Evolutionary conservation across 108 stramenopile genomes (phyloP).

Genomic region (Cyclotella sp.): DNA sequence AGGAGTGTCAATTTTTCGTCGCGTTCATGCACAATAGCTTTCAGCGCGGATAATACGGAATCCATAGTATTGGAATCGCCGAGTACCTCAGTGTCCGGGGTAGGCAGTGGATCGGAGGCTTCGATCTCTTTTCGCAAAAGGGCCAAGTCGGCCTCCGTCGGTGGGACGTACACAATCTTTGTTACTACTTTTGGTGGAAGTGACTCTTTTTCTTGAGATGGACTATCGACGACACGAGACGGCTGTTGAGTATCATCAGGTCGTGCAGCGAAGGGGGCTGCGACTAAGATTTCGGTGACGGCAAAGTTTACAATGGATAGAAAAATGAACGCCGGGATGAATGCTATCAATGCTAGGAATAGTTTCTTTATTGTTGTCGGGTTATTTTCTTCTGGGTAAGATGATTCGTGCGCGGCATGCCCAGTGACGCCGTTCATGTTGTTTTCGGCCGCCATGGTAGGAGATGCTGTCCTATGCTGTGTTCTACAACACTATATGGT

Average conservation of each 20-base stretch:
- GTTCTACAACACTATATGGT: no score
- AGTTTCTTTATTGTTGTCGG: neutral
- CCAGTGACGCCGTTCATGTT: slow-evolving; percentile 3
- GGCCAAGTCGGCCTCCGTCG: slow-evolving; percentile 34
- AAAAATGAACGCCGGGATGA: slow-evolving; percentile 1
- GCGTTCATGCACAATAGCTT: slow-evolving; percentile 19
- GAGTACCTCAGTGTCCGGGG: neutral
- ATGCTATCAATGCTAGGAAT: neutral
- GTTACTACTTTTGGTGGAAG: slow-evolving; percentile 8
- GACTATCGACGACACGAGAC: neutral
- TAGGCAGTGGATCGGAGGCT: slow-evolving; percentile 1
- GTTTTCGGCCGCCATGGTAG: neutral
- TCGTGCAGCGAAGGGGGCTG: neutral
- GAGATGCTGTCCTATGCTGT: no score
- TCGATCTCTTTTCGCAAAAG: slow-evolving; percentile 30
- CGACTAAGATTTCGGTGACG: slow-evolving; percentile 4
- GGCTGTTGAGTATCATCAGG: neutral
- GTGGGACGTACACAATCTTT: slow-evolving; percentile 33
- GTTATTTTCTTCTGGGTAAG: neutral
- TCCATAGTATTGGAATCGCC: slow-evolving; percentile 2
- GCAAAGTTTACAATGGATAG: slow-evolving; percentile 11
- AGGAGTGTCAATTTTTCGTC: neutral
- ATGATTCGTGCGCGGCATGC: neutral
- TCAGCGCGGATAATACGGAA: slow-evolving; percentile 12
- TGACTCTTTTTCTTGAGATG: neutral